phyloP scores from a whole-genome alignment of 257 asterid genomes.

The Solanum medicagineum region DNA sequence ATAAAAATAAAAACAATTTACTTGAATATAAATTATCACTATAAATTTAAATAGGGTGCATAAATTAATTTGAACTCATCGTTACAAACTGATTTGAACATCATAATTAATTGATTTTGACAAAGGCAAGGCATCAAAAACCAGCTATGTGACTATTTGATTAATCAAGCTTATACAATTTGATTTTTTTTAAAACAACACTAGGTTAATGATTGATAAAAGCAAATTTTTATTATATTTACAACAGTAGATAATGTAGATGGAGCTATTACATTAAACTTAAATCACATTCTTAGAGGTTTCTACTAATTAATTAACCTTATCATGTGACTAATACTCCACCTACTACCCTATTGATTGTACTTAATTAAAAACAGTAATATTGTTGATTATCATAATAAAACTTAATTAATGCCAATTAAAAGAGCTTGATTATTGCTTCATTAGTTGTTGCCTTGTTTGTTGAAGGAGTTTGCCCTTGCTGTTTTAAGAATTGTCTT shows the following conservation, averaged over 20 bases:
- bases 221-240: neutral
- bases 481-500: conserved; percentile 74
- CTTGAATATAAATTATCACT: too few species aligned
- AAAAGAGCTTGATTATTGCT: neutral
- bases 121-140: too few species aligned
- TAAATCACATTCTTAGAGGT: neutral
- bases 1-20: too few species aligned
- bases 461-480: conserved; percentile 57
- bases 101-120: too few species aligned
- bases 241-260: neutral
- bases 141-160: too few species aligned
- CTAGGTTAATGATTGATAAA: neutral
- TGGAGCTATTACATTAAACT: neutral
- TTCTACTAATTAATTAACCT: neutral
- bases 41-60: too few species aligned
- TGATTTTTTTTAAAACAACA: neutral
- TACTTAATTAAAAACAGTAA: neutral
- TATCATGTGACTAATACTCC: neutral
- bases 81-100: too few species aligned
- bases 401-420: neutral
- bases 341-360: neutral
- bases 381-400: neutral
- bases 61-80: too few species aligned
- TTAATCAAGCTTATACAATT: too few species aligned
- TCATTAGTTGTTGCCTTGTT: neutral